Base-by-base conservation (phyloP, 1,284 basidiomycete species). In the Cryptococcus depauperatus region DNA sequence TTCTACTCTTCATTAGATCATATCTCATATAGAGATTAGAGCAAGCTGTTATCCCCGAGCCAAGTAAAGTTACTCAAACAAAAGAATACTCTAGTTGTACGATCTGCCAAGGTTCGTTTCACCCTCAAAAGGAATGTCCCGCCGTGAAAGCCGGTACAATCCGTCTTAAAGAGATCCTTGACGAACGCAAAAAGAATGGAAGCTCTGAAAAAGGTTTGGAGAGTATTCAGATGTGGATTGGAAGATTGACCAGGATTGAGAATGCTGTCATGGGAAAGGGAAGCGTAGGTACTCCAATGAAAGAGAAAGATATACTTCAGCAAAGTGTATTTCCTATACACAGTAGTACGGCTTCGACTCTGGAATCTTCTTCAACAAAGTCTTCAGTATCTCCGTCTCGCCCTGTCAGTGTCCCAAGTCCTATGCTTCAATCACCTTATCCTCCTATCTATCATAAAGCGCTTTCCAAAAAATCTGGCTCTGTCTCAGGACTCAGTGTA, bases 401-500 rank as follows among this genome's bases (percentile, higher is more conserved):
- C 18, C 22, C 38, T 28, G 27, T 4, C 4, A 28, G 11, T 19
- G 14, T 28, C 3, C 9, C 28, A 16, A 25, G 39, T 16, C 21
- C 37, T 19, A 19, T 43, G 38, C 47, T 41, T 23, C n/a, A n/a
- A n/a, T n/a, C n/a, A n/a, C 46, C 34, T 19, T 47, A 58, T 2
- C 52, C 52, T 4, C 51, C 57, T 3, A 53, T 66, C 3, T 55
- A 57, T 28, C 52, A 51, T 8, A 59, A 56, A 49, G 64, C 62
- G 0, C 43, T 61, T 3, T 47, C 51, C 4, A 52, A 52, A 18
- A 56, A 58, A 19, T 50, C 63, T 0, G 61, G 61, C 1, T 65
- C 64, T 14, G 43, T 55, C 21, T 66, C 64, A 9, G 59, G 61
- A 2, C 46, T 64, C 3, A 67, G 64, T 47, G 62, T 61, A 13